Conservation (phyloP, 2,329 filamentous ascomycete genomes). For the Alternaria panax region DNA sequence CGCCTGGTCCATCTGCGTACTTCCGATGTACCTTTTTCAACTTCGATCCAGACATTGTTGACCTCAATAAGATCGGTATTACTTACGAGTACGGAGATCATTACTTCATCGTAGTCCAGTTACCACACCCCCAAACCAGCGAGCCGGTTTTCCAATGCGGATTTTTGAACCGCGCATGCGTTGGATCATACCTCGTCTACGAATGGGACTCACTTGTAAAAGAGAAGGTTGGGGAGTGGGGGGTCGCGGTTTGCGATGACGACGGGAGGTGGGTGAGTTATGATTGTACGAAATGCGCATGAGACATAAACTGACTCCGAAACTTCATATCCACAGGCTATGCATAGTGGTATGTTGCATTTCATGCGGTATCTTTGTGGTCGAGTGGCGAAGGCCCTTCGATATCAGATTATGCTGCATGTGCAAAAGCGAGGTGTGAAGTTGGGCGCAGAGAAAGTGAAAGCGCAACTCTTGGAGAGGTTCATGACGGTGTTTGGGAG, state of each 20-base stretch:
- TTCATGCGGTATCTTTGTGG: background rate
- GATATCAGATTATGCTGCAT: background rate
- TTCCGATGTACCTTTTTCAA: background rate
- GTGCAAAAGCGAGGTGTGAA: background rate
- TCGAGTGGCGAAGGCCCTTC: background rate
- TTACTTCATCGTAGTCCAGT: slow-evolving; percentile 2
- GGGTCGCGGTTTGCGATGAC: background rate
- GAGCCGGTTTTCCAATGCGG: background rate
- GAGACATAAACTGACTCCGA: background rate
- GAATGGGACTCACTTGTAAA: slow-evolving; percentile 6
- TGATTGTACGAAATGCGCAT: background rate
- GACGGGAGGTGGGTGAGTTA: background rate
- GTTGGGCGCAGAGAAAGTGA: background rate
- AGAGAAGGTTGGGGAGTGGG: background rate
- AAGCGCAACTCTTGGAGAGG: background rate
- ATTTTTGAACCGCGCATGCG: background rate
- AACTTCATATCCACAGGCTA: background rate
- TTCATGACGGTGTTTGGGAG: background rate
- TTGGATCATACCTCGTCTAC: background rate
- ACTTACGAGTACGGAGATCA: slow-evolving; percentile 1
- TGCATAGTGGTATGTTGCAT: slow-evolving; percentile 3
- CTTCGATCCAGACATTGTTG: background rate
- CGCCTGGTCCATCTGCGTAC: background rate
- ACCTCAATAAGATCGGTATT: slow-evolving; percentile 12
- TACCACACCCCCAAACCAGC: background rate